phyloP scores from a whole-genome alignment of 176 grass and related monocot species.

The Musa beccarii region DNA sequence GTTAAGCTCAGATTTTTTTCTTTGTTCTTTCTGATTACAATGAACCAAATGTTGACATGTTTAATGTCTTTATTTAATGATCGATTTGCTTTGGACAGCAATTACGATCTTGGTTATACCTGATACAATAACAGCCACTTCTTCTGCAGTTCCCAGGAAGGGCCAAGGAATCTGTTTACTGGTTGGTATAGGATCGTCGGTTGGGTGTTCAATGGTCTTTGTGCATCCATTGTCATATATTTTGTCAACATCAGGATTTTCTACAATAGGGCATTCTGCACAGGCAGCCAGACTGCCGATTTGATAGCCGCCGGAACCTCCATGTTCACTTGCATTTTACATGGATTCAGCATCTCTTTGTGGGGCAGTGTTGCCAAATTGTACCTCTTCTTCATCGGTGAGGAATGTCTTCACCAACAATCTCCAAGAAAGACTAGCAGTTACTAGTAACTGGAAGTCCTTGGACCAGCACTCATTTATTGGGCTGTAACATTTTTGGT shows the following conservation, averaged over 20 bases:
- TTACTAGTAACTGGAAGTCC: conserved; percentile 49
- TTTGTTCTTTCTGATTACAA: too few species aligned
- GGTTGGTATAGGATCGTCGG: conserved; percentile 89
- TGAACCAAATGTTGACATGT: too few species aligned
- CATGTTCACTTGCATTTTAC: conserved; percentile 99
- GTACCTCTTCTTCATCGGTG: conserved; percentile 86
- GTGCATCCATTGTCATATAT: conserved; percentile 70
- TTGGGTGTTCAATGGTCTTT: conserved; percentile 93
- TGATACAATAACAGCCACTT: background rate
- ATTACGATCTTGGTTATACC: too few species aligned
- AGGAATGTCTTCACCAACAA: conserved; percentile 41
- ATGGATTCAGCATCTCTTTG: conserved; percentile 92
- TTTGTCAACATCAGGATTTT: conserved; percentile 83
- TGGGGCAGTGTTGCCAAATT: conserved; percentile 79
- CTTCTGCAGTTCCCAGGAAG: conserved; percentile 84
- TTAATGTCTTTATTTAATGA: too few species aligned
- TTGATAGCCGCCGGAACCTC: conserved; percentile 81
- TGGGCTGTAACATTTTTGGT: conserved; percentile 67
- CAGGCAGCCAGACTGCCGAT: conserved; percentile 66
- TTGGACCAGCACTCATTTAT: conserved; percentile 68
- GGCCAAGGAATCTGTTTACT: conserved; percentile 85
- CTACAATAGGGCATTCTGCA: conserved; percentile 51
- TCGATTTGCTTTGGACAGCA: too few species aligned
- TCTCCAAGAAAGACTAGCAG: conserved; percentile 49
- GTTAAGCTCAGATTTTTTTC: too few species aligned